Evolutionary conservation across 1,284 basidiomycete genomes (phyloP).

Genomic region (Trichosporon sp.): DNA sequence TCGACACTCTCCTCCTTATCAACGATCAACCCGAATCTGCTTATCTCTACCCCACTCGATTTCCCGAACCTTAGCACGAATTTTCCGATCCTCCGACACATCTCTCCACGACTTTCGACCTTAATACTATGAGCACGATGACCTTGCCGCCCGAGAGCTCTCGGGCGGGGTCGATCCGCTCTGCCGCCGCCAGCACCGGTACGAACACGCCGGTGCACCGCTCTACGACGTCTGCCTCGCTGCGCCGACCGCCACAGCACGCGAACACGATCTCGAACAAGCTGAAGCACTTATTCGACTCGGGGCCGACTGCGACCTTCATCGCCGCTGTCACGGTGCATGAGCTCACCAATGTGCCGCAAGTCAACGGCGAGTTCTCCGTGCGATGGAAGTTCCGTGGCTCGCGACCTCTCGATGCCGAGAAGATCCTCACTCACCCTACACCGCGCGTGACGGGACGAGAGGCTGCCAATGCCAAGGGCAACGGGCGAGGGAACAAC

Average conservation of each 20-base stretch:
- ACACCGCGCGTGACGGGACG: constrained; percentile 5
- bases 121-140: background rate
- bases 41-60: background rate
- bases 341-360: constrained; percentile 41
- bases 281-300: constrained; percentile 32
- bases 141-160: background rate
- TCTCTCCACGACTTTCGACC: background rate
- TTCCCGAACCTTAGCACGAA: background rate
- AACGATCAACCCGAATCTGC: background rate
- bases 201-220: background rate
- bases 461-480: background rate
- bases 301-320: constrained; percentile 28
- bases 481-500: background rate
- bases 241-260: background rate
- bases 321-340: constrained; percentile 32
- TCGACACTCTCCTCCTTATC: background rate
- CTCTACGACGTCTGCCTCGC: background rate
- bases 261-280: background rate
- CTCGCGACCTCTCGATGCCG: constrained; percentile 22
- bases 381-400: constrained; percentile 41
- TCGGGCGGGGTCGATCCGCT: background rate
- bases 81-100: background rate
- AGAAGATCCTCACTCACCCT: constrained; percentile 8
- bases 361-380: constrained; percentile 35
- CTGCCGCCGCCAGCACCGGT: background rate